Base-by-base conservation (phyloP, 73 alveolate genomes). In the Vitrella brassicaformis region DNA sequence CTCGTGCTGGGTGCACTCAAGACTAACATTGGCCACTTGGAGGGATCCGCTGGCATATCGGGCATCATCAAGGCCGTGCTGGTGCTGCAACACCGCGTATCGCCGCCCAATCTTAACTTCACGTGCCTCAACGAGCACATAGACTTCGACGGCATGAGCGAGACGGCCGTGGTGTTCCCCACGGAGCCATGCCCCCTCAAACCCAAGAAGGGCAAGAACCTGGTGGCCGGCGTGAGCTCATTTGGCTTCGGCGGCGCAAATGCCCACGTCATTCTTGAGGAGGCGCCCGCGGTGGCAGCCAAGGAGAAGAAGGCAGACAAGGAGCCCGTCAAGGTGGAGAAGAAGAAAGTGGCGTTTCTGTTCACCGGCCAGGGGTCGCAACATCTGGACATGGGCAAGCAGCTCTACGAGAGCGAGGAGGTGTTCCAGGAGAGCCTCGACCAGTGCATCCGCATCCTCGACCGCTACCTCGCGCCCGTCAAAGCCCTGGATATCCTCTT, bases 241-340 rank as follows among this genome's bases (percentile, higher is more conserved):
- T 76, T 76, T 46, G 84, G 84, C 26, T 76, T 76, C 26, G 84
- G 84, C 19, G 84, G 84, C 39, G 68, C 84, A 25, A 77, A 77
- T 72, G 68, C 84, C 28, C 84, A 77, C 67, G 77, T 77, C 31
- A 77, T 66, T 32, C 27, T 69, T 28, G 75, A 77, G 84, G 84
- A 47, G 72, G 75, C 56, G 14, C 56, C 56, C 22, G 56, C 14
- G 56, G 56, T n/a, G n/a, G n/a, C n/a, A n/a, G n/a, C n/a, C n/a
- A n/a, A n/a, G n/a, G n/a, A n/a, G n/a, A n/a, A n/a, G n/a, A n/a
- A n/a, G n/a, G n/a, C n/a, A n/a, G n/a, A n/a, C n/a, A n/a, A n/a
- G n/a, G n/a, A n/a, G n/a, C n/a, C n/a, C n/a, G n/a, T n/a, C n/a
- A n/a, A n/a, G n/a, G n/a, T n/a, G n/a, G n/a, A n/a, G n/a, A n/a